Evolutionary conservation across 2,329 filamentous ascomycete species (phyloP), one percentile per base, ranked within the genome.

Genomic region (Penicillium janthinellum): DNA sequence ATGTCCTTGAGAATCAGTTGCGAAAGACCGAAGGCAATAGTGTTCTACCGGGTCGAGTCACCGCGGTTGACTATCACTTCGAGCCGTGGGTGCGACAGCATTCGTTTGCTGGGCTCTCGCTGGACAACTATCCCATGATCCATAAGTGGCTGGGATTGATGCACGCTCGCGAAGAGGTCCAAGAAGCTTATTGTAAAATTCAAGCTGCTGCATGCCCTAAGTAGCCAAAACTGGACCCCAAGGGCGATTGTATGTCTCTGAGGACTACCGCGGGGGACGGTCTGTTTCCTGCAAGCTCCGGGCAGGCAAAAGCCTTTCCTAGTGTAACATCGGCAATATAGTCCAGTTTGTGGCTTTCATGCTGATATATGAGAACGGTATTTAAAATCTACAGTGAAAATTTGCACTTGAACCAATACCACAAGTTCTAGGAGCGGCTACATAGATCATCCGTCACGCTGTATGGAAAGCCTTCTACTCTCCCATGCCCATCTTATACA

Each of bases 61-160:
- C 70, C 22, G 75, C 75, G 1, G 78, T 79, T 1, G 78, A 80
- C 60, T 68, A 75, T 41, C 78, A 80, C 61, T 78, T 76, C 50
- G 74, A 79, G 60, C 74, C 75, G 4, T 81, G 78, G 77, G 70
- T 80, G 3, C 66, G 72, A 11, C 68, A 76, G 58, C 68, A 76
- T 61, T 62, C 64, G 0, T 78, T 74, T 65, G 78, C 78, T 1
- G 73, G 74, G 7, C 62, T 81, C 58, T 72, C 70, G 14, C 44
- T 81, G 52, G 75, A 79, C 20, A 72, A 73, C 11, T 78, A 80
- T 57, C 76, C 77, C 1, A 66, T 64, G 15, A 68, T 80, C n/a
- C 62, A 65, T 47, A 75, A 74, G 63, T 81, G 78, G 78, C 61
- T 79, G 47, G 60, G 69, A 39, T 66, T 69, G 6, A 72, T 80